Percentiles rank a stretch among this genome's conserved stretches.
Conservation (phyloP, 345 rosid genomes). For the Citrus sinensis region DNA sequence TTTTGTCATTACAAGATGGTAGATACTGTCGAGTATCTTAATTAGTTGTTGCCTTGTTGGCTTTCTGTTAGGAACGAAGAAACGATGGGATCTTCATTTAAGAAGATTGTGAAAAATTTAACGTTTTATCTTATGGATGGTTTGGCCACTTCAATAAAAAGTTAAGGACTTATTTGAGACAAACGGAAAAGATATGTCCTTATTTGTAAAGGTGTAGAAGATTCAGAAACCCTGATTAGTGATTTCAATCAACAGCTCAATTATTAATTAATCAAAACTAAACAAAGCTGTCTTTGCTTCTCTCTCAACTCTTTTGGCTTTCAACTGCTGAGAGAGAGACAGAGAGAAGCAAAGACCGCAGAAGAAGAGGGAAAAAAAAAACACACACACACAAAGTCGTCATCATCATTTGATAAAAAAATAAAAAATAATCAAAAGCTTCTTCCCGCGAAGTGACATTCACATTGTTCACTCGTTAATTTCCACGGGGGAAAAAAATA, state of each 20-base stretch:
- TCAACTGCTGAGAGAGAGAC: not conserved
- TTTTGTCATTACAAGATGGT: not conserved
- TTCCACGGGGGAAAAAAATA: not conserved
- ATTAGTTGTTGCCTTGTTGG: not conserved
- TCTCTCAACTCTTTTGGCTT: not conserved
- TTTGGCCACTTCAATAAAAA: not conserved
- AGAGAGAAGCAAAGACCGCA: not conserved
- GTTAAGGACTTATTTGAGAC: not conserved
- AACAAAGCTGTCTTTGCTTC: not conserved
- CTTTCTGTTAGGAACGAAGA: too few species aligned
- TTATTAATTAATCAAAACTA: not conserved
- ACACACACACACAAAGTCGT: not conserved
- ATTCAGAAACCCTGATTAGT: not conserved
- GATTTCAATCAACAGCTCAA: too few species aligned
- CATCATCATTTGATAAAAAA: not conserved
- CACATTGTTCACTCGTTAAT: not conserved
- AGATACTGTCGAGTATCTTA: not conserved
- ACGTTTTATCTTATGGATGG: too few species aligned
- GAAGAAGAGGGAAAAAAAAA: not conserved
- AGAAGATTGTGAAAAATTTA: too few species aligned
- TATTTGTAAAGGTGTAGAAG: not conserved
- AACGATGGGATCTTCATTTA: too few species aligned
- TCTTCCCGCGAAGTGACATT: conserved; percentile 7
- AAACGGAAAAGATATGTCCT: not conserved
- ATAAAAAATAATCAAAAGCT: too few species aligned